phyloP scores from a whole-genome alignment of 495 filamentous ascomycete genomes.

The Penicillium taxi region DNA sequence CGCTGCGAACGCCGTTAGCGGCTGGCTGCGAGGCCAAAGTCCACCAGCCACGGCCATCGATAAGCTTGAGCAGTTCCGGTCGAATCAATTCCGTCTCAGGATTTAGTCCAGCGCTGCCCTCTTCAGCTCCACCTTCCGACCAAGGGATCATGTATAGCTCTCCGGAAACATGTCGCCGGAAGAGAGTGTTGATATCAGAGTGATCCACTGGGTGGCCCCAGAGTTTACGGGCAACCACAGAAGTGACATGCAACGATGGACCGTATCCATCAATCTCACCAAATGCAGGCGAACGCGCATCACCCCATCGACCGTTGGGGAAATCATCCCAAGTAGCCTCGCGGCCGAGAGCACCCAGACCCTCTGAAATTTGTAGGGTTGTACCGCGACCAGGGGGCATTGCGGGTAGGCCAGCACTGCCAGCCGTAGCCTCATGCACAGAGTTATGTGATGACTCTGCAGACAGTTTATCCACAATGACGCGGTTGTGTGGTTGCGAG shows the following conservation, averaged over 20 bases:
- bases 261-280: slow-evolving; percentile 95
- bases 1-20: slow-evolving; percentile 71
- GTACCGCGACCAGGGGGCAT: slow-evolving; percentile 53
- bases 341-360: slow-evolving; percentile 78
- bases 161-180: slow-evolving; percentile 70
- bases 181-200: slow-evolving; percentile 67
- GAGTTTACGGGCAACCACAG: slow-evolving; percentile 65
- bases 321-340: slow-evolving; percentile 99
- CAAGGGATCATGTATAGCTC: slow-evolving; percentile 73
- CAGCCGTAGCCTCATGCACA: slow-evolving; percentile 49
- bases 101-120: slow-evolving; percentile 42
- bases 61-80: slow-evolving; percentile 62
- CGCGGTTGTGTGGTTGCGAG: slow-evolving; percentile 64
- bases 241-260: slow-evolving; percentile 76
- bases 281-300: slow-evolving; percentile 82
- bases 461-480: slow-evolving; percentile 59
- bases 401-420: slow-evolving; percentile 34
- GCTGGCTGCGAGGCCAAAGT: slow-evolving; percentile 94
- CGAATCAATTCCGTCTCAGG: slow-evolving; percentile 77
- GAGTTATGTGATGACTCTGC: slow-evolving; percentile 33
- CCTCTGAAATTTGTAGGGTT: slow-evolving; percentile 87
- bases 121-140: slow-evolving; percentile 75
- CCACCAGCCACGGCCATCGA: slow-evolving; percentile 75
- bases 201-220: slow-evolving; percentile 69
- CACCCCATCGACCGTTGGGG: slow-evolving; percentile 95